phyloP scores from a whole-genome alignment of 345 rosid genomes.

The Murraya koenigii region DNA sequence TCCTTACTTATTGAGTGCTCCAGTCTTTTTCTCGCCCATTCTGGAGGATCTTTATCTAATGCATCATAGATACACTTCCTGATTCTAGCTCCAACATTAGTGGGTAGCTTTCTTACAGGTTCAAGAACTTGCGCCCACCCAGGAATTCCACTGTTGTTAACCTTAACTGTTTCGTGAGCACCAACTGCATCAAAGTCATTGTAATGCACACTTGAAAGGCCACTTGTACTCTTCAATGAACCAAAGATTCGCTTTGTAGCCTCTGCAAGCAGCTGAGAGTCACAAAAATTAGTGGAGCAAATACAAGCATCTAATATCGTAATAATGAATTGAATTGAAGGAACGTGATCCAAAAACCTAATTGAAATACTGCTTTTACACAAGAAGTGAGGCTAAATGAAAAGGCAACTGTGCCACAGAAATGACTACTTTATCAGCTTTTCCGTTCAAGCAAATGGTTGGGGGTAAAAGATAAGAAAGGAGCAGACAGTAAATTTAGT shows the following conservation, averaged over 20 bases:
- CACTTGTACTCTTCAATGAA: conserved; percentile 18
- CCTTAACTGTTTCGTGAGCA: conserved; percentile 7
- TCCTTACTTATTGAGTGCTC: conserved; percentile 36
- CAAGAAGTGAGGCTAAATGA: background rate
- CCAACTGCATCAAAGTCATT: conserved; percentile 9
- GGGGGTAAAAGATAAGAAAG: background rate
- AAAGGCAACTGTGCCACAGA: background rate
- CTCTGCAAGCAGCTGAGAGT: conserved; percentile 44
- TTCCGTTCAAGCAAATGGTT: background rate
- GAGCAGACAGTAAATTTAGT: background rate
- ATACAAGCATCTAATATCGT: conserved; percentile 7
- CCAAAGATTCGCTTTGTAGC: conserved; percentile 38
- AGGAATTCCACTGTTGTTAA: conserved; percentile 26
- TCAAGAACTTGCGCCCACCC: conserved; percentile 35
- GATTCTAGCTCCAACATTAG: conserved; percentile 43
- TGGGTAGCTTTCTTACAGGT: conserved; percentile 38
- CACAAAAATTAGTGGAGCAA: conserved; percentile 14
- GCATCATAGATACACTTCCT: conserved; percentile 35
- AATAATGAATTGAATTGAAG: background rate
- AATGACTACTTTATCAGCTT: background rate
- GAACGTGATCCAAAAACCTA: background rate
- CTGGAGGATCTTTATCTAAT: conserved; percentile 32
- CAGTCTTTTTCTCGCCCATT: conserved; percentile 34
- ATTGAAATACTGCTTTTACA: background rate
- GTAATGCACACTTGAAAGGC: conserved; percentile 15